Evolutionary conservation across 176 grass and related monocot species (phyloP).

Genomic region (Musa beccarii): DNA sequence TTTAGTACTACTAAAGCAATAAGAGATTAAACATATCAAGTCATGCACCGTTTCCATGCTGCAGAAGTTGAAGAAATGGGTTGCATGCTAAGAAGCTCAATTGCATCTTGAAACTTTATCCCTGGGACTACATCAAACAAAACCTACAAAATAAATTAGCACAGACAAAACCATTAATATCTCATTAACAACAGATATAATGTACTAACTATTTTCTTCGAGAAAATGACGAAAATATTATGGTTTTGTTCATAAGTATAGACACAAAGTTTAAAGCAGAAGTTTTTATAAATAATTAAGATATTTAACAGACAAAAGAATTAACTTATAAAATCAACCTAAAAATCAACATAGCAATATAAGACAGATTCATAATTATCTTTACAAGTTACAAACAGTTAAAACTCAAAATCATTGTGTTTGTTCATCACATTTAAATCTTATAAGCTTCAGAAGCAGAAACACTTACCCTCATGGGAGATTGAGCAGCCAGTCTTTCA

Average conservation of each 20-base stretch:
- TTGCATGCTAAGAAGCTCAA: constrained; percentile 75
- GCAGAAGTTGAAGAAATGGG: constrained; percentile 63
- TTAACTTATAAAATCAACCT: neutral
- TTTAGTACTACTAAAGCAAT: neutral
- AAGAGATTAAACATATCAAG: neutral
- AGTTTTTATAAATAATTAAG: neutral
- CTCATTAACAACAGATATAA: neutral
- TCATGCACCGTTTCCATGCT: constrained; percentile 66
- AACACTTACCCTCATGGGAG: constrained; percentile 67
- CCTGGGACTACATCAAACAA: constrained; percentile 78
- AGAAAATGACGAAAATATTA: neutral
- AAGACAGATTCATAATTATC: neutral
- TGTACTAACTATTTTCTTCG: neutral
- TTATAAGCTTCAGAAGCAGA: neutral
- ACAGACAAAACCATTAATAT: constrained; percentile 3
- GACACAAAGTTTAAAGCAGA: neutral
- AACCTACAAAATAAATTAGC: constrained; percentile 32
- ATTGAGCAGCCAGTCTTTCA: constrained; percentile 74
- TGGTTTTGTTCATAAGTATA: neutral
- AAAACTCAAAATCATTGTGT: neutral
- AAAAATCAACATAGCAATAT: neutral
- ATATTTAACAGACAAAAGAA: neutral
- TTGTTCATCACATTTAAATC: neutral
- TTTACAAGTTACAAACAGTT: neutral
- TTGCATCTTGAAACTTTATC: constrained; percentile 82